These are phyloP conservation scores for Dendrocalamus sinicus DNA, from an alignment of 176 grass and related monocot genomes.

Conservation along the genomic window DNA sequence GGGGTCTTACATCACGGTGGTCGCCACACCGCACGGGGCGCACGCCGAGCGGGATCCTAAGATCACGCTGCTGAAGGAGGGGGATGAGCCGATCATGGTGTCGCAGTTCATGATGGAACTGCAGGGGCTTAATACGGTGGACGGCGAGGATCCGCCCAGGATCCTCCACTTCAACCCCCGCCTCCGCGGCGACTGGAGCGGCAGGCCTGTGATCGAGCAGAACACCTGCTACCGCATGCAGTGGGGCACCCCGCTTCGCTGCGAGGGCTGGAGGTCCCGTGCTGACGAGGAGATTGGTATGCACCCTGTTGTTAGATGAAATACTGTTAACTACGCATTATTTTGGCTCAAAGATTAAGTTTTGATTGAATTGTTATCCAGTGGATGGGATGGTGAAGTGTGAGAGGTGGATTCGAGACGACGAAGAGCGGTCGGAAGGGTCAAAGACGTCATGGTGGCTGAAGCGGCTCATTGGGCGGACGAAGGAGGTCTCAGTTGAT, in stretches of 20 bases:
- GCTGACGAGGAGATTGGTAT: conserved; percentile 84
- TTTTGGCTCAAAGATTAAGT: conserved; percentile 18
- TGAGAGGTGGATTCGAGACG: conserved; percentile 88
- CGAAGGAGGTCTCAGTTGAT: conserved; percentile 67
- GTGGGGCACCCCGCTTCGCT: conserved; percentile 79
- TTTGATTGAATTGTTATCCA: conserved; percentile 47
- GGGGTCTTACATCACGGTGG: conserved; percentile 82
- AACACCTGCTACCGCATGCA: conserved; percentile 99
- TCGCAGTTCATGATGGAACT: conserved; percentile 99
- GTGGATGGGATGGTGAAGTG: conserved; percentile 92
- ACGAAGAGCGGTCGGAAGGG: conserved; percentile 57
- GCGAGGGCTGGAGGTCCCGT: conserved; percentile 83
- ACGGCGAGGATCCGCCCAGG: conserved; percentile 94
- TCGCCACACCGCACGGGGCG: conserved; percentile 64
- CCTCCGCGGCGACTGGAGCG: conserved; percentile 93
- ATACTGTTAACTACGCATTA: background rate
- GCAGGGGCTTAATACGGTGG: conserved; percentile 79
- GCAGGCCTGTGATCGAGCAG: conserved; percentile 89
- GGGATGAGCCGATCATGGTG: conserved; percentile 78
- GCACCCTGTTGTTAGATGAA: background rate
- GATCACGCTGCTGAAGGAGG: conserved; percentile 72
- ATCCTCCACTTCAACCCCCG: conserved; percentile 96
- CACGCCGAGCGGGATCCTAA: conserved; percentile 82
- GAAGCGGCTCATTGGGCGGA: conserved; percentile 79
- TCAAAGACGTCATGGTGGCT: conserved; percentile 85